A percentile compares a stretch with the other conserved stretches of the same genome.
phyloP scores from a whole-genome alignment of 2,329 filamentous ascomycete species.

The Calonectria multiphialidica region DNA sequence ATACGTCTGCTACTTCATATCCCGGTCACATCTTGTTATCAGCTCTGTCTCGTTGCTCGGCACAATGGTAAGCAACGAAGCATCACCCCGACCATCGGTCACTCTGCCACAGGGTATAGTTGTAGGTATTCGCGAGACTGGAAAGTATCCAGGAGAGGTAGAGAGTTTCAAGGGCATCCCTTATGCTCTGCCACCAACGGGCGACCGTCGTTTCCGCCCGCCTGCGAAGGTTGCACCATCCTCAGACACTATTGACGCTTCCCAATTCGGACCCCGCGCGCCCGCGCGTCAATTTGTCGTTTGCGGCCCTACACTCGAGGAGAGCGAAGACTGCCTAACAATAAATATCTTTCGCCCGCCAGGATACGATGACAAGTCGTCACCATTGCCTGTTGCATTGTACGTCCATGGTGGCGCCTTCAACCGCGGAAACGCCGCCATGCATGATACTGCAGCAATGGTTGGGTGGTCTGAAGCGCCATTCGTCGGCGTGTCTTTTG shows the following conservation, averaged over 20 bases:
- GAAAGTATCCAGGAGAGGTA: slow-evolving; percentile 41
- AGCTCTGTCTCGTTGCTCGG: neutral
- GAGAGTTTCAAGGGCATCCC: slow-evolving; percentile 62
- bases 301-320: slow-evolving; percentile 40
- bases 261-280: slow-evolving; percentile 51
- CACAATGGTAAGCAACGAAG: neutral
- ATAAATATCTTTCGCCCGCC: slow-evolving; percentile 63
- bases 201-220: slow-evolving; percentile 58
- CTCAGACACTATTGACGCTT: slow-evolving; percentile 48
- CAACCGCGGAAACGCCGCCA: slow-evolving; percentile 61
- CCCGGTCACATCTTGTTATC: neutral
- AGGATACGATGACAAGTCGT: slow-evolving; percentile 13
- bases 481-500: slow-evolving; percentile 63
- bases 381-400: slow-evolving; percentile 59
- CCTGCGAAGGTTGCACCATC: slow-evolving; percentile 45
- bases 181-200: slow-evolving; percentile 60
- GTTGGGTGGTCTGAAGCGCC: slow-evolving; percentile 64
- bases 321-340: slow-evolving; percentile 67
- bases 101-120: slow-evolving; percentile 37
- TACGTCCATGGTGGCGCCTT: slow-evolving; percentile 66
- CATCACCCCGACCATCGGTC: slow-evolving; percentile 12
- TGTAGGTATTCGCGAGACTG: slow-evolving; percentile 32
- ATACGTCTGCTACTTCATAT: neutral
- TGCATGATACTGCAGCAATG: slow-evolving; percentile 73
- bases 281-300: slow-evolving; percentile 39